Percentiles rank a stretch among this genome's conserved stretches.
phyloP scores from a whole-genome alignment of 176 grass and related monocot genomes.

The barley (Hordeum vulgare) region DNA sequence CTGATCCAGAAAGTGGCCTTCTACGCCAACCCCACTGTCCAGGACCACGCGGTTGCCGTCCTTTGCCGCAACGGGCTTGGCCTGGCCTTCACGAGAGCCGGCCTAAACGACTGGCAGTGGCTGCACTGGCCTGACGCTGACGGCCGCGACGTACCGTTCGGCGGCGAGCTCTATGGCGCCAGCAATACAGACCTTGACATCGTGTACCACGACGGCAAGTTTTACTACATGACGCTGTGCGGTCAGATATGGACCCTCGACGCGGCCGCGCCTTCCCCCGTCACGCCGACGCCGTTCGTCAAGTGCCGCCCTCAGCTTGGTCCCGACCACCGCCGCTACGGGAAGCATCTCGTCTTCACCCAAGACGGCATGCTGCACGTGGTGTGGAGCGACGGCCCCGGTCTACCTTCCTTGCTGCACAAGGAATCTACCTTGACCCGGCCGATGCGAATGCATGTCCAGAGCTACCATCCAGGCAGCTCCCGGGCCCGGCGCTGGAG shows the following conservation, averaged over 20 bases:
- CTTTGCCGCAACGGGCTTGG: not conserved
- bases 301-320: conserved; percentile 2
- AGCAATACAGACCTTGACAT: conserved; percentile 6
- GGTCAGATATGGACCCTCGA: not conserved
- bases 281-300: not conserved
- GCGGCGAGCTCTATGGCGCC: not conserved
- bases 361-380: conserved; percentile 1
- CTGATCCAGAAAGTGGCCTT: conserved; percentile 3
- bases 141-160: not conserved
- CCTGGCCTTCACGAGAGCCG: not conserved
- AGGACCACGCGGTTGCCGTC: not conserved
- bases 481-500: not conserved
- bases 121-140: not conserved
- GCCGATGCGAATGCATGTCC: not conserved
- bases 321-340: not conserved
- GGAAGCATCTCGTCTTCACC: not conserved
- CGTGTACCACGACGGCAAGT: not conserved
- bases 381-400: conserved; percentile 9
- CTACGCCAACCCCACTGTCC: not conserved
- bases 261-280: not conserved
- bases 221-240: conserved; percentile 4
- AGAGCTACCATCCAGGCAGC: not conserved
- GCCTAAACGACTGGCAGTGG: not conserved
- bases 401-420: not conserved
- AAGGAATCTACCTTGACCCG: not conserved